Evolutionary conservation across 208 protist genomes (phyloP), one percentile per base, ranked within the genome.

Genomic region (Acanthamoeba royreba): DNA sequence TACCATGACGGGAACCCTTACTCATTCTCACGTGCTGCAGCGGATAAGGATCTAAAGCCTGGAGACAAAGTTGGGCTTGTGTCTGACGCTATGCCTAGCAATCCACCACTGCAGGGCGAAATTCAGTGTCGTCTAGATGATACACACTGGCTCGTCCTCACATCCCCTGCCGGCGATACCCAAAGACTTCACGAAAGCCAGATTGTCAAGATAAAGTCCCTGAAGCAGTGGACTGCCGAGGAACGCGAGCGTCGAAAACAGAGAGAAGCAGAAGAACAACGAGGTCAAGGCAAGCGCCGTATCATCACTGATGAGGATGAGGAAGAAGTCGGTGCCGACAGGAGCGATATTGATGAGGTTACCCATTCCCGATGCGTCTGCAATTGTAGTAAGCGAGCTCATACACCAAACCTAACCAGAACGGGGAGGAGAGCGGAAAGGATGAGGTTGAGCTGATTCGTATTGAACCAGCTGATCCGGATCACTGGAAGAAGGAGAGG

Each of bases 51-150:
- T n/a, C 49, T 81, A 35, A 81, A 49, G 72, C 40, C 72, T 15
- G 72, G 72, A 47, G 72, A 81, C 40, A 81, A 49, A 25, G 40
- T 81, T 0, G 72, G 72, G 2, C 4, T 81, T 8, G n/a, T n/a
- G n/a, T n/a, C n/a, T n/a, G 15, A 58, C 49, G 33, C 42, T 77
- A 38, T 28, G 35, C 63, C 15, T 4, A n/a, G 28, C 22, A 40
- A 28, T 0, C 38, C 42, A 0, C 2, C 49, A 15, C 33, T 25
- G 19, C 38, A 47, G 38, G 81, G 46, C 11, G 81, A 89, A 31
- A 43, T 89, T 40, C 81, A 89, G 43, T 89, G 81, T 63, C n/a
- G 38, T 17, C 28, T 89, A 33, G 81, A 89, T 33, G 81, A 89
- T 46, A n/a, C 11, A 42, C 35, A 89, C 47, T 89, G 81, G 81